phyloP scores from a whole-genome alignment of 2,329 filamentous ascomycete species.

The Alternaria metachromatica region DNA sequence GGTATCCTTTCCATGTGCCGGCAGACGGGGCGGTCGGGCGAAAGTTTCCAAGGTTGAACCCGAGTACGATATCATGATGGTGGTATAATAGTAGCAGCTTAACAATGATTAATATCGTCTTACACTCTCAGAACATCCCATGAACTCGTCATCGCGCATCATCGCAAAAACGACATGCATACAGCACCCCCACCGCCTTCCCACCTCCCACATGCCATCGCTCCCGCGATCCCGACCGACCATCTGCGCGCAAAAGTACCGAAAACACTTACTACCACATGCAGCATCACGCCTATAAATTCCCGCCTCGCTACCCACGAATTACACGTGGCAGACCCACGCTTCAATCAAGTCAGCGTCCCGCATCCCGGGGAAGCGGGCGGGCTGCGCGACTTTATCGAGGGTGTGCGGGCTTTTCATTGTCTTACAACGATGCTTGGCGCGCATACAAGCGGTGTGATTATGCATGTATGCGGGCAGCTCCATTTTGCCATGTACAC shows the following conservation, averaged over 20 bases:
- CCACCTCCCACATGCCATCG: not conserved
- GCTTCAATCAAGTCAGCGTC: conserved; percentile 15
- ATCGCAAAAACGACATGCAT: not conserved
- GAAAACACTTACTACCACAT: not conserved
- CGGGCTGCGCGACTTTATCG: not conserved
- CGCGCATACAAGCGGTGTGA: conserved; percentile 36
- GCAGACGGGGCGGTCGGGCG: not conserved
- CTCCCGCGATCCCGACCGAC: not conserved
- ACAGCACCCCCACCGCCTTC: not conserved
- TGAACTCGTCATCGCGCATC: not conserved
- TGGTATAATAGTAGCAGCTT: not conserved
- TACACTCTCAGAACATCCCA: not conserved
- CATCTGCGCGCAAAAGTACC: not conserved
- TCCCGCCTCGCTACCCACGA: conserved; percentile 5
- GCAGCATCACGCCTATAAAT: not conserved
- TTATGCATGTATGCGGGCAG: conserved; percentile 31
- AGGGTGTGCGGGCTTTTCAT: not conserved
- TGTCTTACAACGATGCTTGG: conserved; percentile 13
- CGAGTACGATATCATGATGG: not conserved
- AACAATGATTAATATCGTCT: not conserved
- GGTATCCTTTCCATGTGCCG: not conserved
- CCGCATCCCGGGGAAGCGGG: conserved; percentile 32
- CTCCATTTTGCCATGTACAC: conserved; percentile 9
- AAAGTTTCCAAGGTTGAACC: not conserved
- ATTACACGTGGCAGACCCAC: conserved; percentile 23